Base-by-base conservation (phyloP, 2,329 filamentous ascomycete genomes). In the Xylaria arbuscula region DNA sequence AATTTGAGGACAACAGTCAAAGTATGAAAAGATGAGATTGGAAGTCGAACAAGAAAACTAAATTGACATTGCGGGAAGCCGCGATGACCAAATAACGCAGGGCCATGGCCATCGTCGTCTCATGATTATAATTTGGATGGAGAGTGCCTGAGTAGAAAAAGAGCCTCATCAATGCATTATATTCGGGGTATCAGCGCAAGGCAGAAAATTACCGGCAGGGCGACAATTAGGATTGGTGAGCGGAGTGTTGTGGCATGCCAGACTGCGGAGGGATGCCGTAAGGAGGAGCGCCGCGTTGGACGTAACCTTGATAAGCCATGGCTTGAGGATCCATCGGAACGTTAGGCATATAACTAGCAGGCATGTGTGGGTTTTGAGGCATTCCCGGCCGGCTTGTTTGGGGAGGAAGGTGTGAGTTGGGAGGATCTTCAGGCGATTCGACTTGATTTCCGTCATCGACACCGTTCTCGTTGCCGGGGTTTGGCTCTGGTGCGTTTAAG, bases 401-500 rank as follows among this genome's bases (percentile, higher is more conserved):
- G 48, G 91, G 88, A 56, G 92, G 92, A 67, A 97, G 87, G 76
- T 94, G 92, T 76, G 88, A 88, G 76, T 92, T 90, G 72, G 89
- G 83, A 69, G 94, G 90, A 80, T 98, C 96, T 81, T 98, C 96
- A 62, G 95, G 94, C 1, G 95, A 97, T 73, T 98, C 94, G 77
- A 93, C 92, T 72, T 92, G 89, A 74, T 92, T 91, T 71, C 85
- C 82, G 72, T 92, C 91, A 72, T 94, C 92, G 70, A 93, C 91
- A 60, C 92, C 92, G 75, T 94, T 94, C 78, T 97, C 93, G 76
- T 89, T 90, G 77, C 92, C 92, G 40, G 90, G 88, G 28, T 90
- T 86, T 59, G 95, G 94, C 81, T 99, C 96, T 50, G 96, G 96
- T 22, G 96, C 96, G 81, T 99, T 99, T 70, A 99, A 84, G 80